These are phyloP conservation scores for Solanum neorickii DNA, from an alignment of 257 asterid species.

Conservation along the genomic window DNA sequence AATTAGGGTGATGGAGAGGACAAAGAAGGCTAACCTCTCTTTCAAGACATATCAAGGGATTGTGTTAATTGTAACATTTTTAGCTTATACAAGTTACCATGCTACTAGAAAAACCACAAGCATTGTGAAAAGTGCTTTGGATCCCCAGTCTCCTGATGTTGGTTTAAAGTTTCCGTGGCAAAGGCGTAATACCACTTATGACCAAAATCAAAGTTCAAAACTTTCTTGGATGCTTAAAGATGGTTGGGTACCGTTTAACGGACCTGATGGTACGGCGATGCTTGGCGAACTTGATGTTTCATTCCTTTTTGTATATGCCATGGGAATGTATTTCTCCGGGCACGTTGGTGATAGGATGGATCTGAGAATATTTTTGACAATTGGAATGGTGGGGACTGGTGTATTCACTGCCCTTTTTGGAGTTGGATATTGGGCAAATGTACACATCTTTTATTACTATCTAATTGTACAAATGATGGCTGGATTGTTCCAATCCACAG, in stretches of 20 bases:
- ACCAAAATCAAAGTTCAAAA: conserved; percentile 13
- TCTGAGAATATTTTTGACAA: conserved; percentile 62
- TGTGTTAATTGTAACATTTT: conserved; percentile 70
- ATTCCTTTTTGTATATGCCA: conserved; percentile 76
- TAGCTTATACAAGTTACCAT: conserved; percentile 71
- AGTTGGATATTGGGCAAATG: conserved; percentile 71
- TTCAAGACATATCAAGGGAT: conserved; percentile 71
- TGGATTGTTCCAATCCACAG: conserved; percentile 90
- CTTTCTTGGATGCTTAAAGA: conserved; percentile 31
- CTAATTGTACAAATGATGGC: conserved; percentile 81
- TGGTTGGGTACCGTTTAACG: conserved; percentile 90
- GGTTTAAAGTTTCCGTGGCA: conserved; percentile 30
- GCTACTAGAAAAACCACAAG: conserved; percentile 94
- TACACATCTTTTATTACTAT: conserved; percentile 66
- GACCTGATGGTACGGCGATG: conserved; percentile 59
- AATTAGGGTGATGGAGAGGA: conserved; percentile 38
- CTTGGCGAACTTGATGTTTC: conserved; percentile 95
- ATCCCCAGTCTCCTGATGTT: conserved; percentile 55
- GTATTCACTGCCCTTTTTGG: conserved; percentile 86
- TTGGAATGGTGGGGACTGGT: conserved; percentile 96
- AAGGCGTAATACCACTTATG: conserved; percentile 24
- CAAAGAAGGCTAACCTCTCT: conserved; percentile 48
- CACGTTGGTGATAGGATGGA: conserved; percentile 88
- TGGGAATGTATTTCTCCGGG: conserved; percentile 89
- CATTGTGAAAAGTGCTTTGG: conserved; percentile 88